phyloP scores from a whole-genome alignment of 2,329 filamentous ascomycete species.

The Rutstroemia sp. region DNA sequence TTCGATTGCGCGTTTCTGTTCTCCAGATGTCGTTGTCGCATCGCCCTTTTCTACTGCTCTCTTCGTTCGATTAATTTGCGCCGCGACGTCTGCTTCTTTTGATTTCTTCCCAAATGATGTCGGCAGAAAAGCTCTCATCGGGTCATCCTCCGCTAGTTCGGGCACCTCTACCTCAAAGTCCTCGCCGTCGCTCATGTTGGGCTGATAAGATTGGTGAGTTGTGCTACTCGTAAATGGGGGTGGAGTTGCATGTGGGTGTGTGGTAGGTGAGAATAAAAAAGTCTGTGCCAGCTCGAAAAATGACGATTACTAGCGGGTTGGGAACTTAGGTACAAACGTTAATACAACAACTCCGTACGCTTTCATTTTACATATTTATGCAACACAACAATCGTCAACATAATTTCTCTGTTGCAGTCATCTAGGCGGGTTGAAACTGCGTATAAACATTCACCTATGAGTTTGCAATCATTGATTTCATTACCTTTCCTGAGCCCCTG shows the following conservation, averaged over 20 bases:
- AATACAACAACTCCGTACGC: too few species aligned
- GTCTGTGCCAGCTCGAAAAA: background rate
- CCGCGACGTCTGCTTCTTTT: constrained; percentile 63
- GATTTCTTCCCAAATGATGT: constrained; percentile 78
- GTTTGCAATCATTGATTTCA: background rate
- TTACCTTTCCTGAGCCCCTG: constrained; percentile 2
- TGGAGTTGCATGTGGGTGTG: background rate
- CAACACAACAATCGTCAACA: background rate
- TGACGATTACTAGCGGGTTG: background rate
- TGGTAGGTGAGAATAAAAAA: background rate
- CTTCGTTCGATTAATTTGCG: constrained; percentile 74
- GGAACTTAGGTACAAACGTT: background rate
- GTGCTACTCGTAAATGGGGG: background rate
- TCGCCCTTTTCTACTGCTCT: constrained; percentile 39
- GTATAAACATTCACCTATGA: background rate
- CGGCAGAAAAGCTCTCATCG: constrained; percentile 71
- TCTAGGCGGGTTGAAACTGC: background rate
- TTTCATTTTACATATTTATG: background rate
- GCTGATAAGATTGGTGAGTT: background rate
- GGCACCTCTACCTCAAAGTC: constrained; percentile 50
- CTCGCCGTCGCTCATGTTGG: constrained; percentile 52
- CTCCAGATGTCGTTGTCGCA: constrained; percentile 17
- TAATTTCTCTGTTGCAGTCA: background rate
- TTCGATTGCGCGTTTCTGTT: constrained; percentile 25
- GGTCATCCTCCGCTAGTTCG: constrained; percentile 54